These are phyloP conservation scores for Gnomoniopsis smithogilvyi DNA, from an alignment of 2,329 filamentous ascomycete genomes.

Conservation along the genomic window DNA sequence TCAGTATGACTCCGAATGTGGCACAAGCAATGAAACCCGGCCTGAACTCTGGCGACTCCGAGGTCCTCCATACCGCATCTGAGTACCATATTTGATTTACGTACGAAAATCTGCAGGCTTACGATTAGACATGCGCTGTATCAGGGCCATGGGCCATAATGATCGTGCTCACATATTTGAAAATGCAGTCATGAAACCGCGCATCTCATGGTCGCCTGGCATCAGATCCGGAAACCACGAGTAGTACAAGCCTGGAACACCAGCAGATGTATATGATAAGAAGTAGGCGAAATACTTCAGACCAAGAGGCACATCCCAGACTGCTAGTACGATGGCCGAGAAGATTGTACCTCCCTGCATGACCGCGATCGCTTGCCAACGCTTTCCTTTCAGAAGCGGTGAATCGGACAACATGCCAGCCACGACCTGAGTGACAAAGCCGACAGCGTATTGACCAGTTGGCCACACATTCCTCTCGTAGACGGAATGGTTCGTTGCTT, in stretches of 20 bases:
- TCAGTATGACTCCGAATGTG: constrained; percentile 9
- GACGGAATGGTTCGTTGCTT: constrained; percentile 1
- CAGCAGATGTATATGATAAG: constrained; percentile 15
- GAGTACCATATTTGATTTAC: constrained; percentile 20
- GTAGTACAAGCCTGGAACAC: constrained; percentile 19
- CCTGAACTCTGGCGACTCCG: constrained; percentile 13
- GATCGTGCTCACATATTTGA: constrained; percentile 8
- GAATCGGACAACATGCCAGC: constrained; percentile 20
- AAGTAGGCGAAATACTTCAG: constrained; percentile 21
- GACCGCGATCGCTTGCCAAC: constrained; percentile 17
- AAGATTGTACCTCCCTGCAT: constrained; percentile 20
- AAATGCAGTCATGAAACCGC: constrained; percentile 20
- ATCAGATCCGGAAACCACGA: constrained; percentile 25
- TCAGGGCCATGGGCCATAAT: neutral
- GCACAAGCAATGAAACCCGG: constrained; percentile 16
- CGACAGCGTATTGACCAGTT: constrained; percentile 13
- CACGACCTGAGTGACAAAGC: constrained; percentile 7
- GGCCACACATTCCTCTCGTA: constrained; percentile 17
- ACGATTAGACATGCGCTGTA: neutral
- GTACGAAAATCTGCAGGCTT: constrained; percentile 9
- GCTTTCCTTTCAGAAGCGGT: constrained; percentile 11
- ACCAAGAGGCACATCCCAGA: constrained; percentile 13
- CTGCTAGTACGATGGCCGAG: constrained; percentile 9
- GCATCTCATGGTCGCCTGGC: constrained; percentile 24
- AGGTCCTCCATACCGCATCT: constrained; percentile 17